Base-by-base conservation (phyloP, 345 rosid species). In the Arabidopsis arenosa region DNA sequence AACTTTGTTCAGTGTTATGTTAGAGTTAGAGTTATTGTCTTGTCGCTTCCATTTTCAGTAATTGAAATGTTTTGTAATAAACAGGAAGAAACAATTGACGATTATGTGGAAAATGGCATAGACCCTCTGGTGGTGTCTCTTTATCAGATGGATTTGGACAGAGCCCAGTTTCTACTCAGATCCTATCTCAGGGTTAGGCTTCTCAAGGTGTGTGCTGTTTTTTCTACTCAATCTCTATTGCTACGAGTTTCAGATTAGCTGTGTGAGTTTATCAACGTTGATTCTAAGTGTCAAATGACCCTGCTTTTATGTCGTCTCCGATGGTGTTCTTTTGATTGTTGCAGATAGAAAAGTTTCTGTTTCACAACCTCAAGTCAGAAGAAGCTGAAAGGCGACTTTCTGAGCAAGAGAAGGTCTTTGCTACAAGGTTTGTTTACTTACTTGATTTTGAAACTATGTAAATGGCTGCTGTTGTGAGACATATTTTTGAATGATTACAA, bases 131-230 rank as follows among this genome's bases (percentile, higher is more conserved):
- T 87, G 1, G 85, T 85, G 11, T 95, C 97, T 6, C 90, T 95
- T 40, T 92, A 95, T 79, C 93, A 88, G 79, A 89, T 89, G 97
- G 97, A 95, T 72, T 53, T 92, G 60, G 97, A 95, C 21, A 81
- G 96, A 79, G 80, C 88, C 3, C 97, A 92, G 79, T 95, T 84
- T 81, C 76, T 92, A 63, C 74, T 92, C 80, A 83, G 99, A 83
- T 95, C 98, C 0, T 95, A 92, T 84, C 92, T 95, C 40, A 87
- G 99, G 9, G 84, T 89, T 63, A 86, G 97, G 64, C 88, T 92
- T n/a, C 92, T 85, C 68, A 95, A 92, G 97, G 97, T 92, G 5
- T 52, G 7, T 7, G 26, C n/a, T 30, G 23, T 26, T 11, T 10
- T 17, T 41, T 7, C 52, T 40, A 15, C 13, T 0, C 26, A 23